Evolutionary conservation across 2,329 filamentous ascomycete genomes (phyloP).

Genomic region (Beauveria australis): DNA sequence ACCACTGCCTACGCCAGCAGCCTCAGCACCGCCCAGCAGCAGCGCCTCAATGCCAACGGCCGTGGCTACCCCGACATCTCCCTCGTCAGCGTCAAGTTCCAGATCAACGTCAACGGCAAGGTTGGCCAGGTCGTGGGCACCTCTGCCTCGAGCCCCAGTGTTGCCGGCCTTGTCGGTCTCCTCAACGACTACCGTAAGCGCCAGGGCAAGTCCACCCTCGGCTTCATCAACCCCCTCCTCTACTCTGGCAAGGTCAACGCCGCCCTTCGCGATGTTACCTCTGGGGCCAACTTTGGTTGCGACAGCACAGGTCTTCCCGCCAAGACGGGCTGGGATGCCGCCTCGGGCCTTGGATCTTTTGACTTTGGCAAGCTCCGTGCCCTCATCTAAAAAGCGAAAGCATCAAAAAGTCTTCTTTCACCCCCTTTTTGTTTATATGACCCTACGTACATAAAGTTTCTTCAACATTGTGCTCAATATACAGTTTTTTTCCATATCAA

Average conservation of each 20-base stretch:
- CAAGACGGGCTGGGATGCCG: slow-evolving; percentile 9
- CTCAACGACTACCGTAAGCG: slow-evolving; percentile 10
- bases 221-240: slow-evolving; percentile 12
- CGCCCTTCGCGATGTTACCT: slow-evolving; percentile 10
- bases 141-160: slow-evolving; percentile 3
- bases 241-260: slow-evolving; percentile 13
- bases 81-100: slow-evolving; percentile 3
- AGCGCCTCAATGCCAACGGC: neutral
- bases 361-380: slow-evolving; percentile 12
- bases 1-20: neutral
- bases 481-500: neutral
- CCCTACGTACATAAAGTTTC: neutral
- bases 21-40: neutral
- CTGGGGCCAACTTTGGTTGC: slow-evolving; percentile 10
- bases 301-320: slow-evolving; percentile 6
- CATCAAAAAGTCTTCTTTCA: neutral
- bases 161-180: slow-evolving; percentile 6
- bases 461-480: neutral
- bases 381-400: neutral
- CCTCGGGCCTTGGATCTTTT: slow-evolving; percentile 9
- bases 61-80: slow-evolving; percentile 10
- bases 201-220: slow-evolving; percentile 7
- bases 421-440: slow-evolving; percentile 1
- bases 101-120: neutral
- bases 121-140: neutral